Conservation (phyloP, 2,329 filamentous ascomycete species). For the Aspergillus ibericus region DNA sequence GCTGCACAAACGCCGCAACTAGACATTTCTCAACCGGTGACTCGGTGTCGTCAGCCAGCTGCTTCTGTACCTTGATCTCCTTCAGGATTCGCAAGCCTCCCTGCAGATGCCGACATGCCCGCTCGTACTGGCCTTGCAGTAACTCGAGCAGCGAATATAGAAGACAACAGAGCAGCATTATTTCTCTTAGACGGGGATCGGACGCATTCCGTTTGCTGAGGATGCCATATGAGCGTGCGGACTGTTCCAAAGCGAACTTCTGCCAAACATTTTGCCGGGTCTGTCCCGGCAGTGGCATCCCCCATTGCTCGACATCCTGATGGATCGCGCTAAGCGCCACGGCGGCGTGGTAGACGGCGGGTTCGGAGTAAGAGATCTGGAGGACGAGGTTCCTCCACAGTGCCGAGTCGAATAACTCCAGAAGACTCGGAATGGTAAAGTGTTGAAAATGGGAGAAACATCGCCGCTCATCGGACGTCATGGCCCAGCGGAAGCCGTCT, state of each 20-base stretch:
- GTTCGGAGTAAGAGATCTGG: slow-evolving; percentile 2
- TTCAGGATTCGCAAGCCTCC: background rate
- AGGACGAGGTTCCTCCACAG: slow-evolving; percentile 2
- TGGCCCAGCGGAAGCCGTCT: background rate
- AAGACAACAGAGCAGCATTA: slow-evolving; percentile 6
- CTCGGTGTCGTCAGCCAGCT: background rate
- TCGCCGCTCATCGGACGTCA: slow-evolving; percentile 5
- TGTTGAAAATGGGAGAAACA: slow-evolving; percentile 8
- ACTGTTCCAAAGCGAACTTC: slow-evolving; percentile 6
- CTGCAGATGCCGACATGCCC: slow-evolving; percentile 4
- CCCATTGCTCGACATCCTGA: background rate
- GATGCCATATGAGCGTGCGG: background rate
- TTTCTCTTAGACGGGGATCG: background rate
- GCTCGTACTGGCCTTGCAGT: background rate
- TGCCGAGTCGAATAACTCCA: background rate
- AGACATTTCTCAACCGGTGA: slow-evolving; percentile 1
- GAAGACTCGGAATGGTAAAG: background rate
- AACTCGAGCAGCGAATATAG: slow-evolving; percentile 4
- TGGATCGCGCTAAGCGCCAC: slow-evolving; percentile 8
- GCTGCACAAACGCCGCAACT: slow-evolving; percentile 1
- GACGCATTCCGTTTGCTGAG: background rate
- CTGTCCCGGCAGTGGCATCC: background rate
- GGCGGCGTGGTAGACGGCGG: slow-evolving; percentile 6
- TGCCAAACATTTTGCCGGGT: slow-evolving; percentile 1
- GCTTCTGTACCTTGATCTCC: background rate